These are phyloP conservation scores for Styphnolobium japonicum DNA, from an alignment of 306 rosid species.

Conservation along the genomic window DNA sequence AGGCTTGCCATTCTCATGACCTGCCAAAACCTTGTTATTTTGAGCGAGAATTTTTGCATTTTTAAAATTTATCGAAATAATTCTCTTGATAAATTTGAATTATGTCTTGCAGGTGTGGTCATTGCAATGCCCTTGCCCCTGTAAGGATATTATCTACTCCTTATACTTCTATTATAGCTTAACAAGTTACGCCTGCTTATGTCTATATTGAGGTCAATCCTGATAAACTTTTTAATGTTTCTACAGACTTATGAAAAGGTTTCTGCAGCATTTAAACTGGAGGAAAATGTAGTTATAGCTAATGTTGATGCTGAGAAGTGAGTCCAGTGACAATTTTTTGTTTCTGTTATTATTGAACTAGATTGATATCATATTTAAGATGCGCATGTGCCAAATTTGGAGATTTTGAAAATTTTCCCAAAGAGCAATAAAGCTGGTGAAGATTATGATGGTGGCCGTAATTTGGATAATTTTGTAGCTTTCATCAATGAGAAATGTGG, in stretches of 20 bases:
- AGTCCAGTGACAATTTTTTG: constrained; percentile 29
- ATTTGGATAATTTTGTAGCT: constrained; percentile 67
- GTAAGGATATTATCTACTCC: constrained; percentile 48
- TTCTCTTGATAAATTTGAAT: background rate
- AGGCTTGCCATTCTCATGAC: constrained; percentile 3
- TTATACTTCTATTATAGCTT: background rate
- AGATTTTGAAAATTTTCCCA: constrained; percentile 66
- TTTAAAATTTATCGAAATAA: background rate
- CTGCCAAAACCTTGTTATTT: background rate
- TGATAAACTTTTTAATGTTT: constrained; percentile 17
- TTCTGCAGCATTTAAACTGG: constrained; percentile 71
- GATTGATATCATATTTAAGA: constrained; percentile 14
- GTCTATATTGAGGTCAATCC: background rate
- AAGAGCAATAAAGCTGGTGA: constrained; percentile 76
- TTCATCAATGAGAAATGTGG: constrained; percentile 80
- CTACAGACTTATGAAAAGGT: constrained; percentile 78
- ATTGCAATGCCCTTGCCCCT: constrained; percentile 89
- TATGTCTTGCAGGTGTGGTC: constrained; percentile 78
- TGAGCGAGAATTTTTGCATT: background rate
- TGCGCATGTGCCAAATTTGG: constrained; percentile 7
- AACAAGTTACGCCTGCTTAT: background rate
- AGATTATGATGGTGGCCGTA: constrained; percentile 73
- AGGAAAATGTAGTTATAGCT: constrained; percentile 72
- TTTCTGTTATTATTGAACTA: background rate
- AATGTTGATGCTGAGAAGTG: constrained; percentile 80